These are phyloP conservation scores for Chaetomium tenue DNA, from an alignment of 495 filamentous ascomycete species.

Conservation along the genomic window DNA sequence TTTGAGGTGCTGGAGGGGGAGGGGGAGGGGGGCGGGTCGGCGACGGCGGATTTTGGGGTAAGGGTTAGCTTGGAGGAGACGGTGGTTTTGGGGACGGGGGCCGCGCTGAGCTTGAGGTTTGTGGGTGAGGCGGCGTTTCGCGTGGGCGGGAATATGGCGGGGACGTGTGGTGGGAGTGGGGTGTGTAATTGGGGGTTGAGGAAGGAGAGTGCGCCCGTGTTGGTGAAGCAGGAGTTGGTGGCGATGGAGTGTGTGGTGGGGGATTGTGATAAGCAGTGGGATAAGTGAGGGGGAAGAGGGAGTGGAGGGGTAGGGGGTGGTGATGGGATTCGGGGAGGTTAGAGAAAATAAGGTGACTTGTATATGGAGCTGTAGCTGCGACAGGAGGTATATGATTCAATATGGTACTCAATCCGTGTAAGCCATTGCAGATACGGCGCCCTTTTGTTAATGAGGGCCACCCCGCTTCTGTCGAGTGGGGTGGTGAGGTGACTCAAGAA, in stretches of 20 bases:
- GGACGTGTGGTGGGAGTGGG: background rate
- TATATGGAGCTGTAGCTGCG: background rate
- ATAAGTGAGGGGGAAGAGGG: background rate
- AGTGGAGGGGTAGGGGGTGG: background rate
- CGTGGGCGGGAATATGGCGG: background rate
- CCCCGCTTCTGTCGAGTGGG: constrained; percentile 7
- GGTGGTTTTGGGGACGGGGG: background rate
- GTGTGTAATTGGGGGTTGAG: constrained; percentile 3
- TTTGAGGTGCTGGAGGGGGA: background rate
- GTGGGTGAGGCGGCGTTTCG: constrained; percentile 5
- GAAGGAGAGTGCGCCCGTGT: background rate
- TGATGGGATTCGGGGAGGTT: background rate
- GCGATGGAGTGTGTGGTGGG: background rate
- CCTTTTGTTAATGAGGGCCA: background rate
- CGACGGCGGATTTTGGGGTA: constrained; percentile 2
- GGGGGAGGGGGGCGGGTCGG: background rate
- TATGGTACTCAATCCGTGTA: background rate
- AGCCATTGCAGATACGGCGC: background rate
- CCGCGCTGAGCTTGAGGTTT: background rate
- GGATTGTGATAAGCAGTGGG: background rate
- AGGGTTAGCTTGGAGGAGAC: background rate
- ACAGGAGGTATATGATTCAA: background rate
- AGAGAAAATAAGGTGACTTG: background rate
- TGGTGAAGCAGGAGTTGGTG: constrained; percentile 8
- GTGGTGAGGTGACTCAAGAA: background rate